These are phyloP conservation scores for Cotoneaster glaucophyllus DNA, from an alignment of 306 rosid species.

Conservation along the genomic window DNA sequence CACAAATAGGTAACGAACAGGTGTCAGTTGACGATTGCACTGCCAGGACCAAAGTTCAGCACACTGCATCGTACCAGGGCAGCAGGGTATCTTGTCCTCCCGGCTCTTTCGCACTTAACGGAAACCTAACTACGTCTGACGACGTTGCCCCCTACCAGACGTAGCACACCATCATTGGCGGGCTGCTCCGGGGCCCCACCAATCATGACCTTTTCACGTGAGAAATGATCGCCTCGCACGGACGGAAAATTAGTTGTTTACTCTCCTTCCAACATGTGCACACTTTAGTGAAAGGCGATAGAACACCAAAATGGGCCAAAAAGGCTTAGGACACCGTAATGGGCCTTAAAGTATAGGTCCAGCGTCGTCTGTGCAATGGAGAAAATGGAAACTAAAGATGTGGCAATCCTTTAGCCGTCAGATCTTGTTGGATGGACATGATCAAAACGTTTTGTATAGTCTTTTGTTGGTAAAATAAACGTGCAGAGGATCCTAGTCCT, in stretches of 20 bases:
- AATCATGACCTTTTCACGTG: neutral
- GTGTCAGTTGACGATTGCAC: neutral
- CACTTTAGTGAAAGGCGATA: neutral
- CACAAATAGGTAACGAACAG: neutral
- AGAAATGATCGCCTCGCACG: neutral
- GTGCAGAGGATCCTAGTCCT: too few relatives aligned
- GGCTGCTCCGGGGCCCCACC: neutral
- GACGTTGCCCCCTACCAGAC: neutral
- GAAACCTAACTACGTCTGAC: neutral
- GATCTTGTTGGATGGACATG: too few relatives aligned
- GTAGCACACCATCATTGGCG: neutral
- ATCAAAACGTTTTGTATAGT: too few relatives aligned
- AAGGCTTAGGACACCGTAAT: neutral
- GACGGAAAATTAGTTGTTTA: neutral
- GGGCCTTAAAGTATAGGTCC: neutral
- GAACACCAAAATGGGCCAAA: neutral
- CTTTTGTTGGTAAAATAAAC: too few relatives aligned
- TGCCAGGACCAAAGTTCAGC: neutral
- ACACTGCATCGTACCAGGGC: neutral
- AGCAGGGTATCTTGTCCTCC: too few relatives aligned
- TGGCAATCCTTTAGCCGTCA: too few relatives aligned
- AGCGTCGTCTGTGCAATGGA: too few relatives aligned
- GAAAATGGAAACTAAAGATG: too few relatives aligned
- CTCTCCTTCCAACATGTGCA: neutral
- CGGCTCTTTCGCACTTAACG: neutral